These are phyloP conservation scores for Fusarium cyanostomum DNA, from an alignment of 2,329 filamentous ascomycete genomes.

Conservation along the genomic window DNA sequence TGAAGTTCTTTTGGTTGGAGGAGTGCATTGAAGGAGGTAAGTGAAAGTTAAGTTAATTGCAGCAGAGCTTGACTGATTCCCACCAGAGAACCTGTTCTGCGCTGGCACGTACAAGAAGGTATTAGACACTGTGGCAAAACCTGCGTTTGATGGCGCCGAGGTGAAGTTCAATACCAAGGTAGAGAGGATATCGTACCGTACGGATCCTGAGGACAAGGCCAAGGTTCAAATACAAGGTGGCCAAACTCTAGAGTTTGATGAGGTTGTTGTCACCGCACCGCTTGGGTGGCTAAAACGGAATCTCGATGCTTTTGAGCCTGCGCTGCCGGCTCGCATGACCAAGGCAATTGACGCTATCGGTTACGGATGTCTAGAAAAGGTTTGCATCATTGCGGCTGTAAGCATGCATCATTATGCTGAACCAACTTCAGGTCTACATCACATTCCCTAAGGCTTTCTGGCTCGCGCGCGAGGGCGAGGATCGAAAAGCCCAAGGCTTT, in stretches of 20 bases:
- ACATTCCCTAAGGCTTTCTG: slow-evolving; percentile 82
- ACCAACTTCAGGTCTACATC: slow-evolving; percentile 60
- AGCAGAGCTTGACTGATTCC: neutral
- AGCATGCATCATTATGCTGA: slow-evolving; percentile 1
- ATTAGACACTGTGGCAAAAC: slow-evolving; percentile 65
- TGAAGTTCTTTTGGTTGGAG: slow-evolving; percentile 82
- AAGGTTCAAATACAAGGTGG: slow-evolving; percentile 58
- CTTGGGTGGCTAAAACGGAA: slow-evolving; percentile 75
- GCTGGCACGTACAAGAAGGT: slow-evolving; percentile 68
- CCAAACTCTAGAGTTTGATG: slow-evolving; percentile 65
- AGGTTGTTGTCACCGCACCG: slow-evolving; percentile 73
- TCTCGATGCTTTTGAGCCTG: slow-evolving; percentile 66
- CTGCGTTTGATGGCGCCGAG: slow-evolving; percentile 63
- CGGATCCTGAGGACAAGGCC: slow-evolving; percentile 46
- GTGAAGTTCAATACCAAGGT: slow-evolving; percentile 63
- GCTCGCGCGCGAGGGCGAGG: slow-evolving; percentile 56
- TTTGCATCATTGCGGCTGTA: slow-evolving; percentile 41
- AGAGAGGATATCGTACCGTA: slow-evolving; percentile 52
- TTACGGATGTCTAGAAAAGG: slow-evolving; percentile 78
- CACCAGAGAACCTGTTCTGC: slow-evolving; percentile 67
- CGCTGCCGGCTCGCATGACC: slow-evolving; percentile 64
- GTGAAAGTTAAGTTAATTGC: slow-evolving; percentile 17
- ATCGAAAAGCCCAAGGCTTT: slow-evolving; percentile 68
- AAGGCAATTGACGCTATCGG: slow-evolving; percentile 71
- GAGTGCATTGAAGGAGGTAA: slow-evolving; percentile 77